Conservation (phyloP, 169 alveolate species). For the Cryptosporidium canis region DNA sequence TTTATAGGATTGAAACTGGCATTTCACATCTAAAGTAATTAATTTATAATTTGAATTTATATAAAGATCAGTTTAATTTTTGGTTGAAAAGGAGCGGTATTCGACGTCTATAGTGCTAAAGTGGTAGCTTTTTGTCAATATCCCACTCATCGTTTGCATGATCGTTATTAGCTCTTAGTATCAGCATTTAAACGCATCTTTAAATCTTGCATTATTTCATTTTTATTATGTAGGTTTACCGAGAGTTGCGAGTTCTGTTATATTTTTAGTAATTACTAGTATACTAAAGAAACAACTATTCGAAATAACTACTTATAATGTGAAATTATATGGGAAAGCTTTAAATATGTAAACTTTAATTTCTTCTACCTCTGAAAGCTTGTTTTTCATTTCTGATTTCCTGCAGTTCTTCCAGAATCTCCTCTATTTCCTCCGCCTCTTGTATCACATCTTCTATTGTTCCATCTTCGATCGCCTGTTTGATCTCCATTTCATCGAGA, state of each 20-base stretch:
- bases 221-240: too few species aligned
- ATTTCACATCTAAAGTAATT: not conserved
- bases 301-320: not conserved
- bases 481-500: slow-evolving; percentile 40
- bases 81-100: not conserved
- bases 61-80: not conserved
- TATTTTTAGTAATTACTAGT: not conserved
- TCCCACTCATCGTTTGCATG: not conserved
- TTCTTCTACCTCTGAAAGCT: slow-evolving; percentile 31
- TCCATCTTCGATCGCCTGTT: slow-evolving; percentile 52
- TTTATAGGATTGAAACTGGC: not conserved
- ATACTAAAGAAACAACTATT: not conserved
- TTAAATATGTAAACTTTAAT: not conserved
- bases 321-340: not conserved
- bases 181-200: not conserved
- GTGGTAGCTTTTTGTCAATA: not conserved
- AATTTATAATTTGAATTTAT: slow-evolving; percentile 2
- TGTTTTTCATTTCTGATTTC: slow-evolving; percentile 15
- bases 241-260: not conserved
- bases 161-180: not conserved
- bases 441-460: slow-evolving; percentile 28
- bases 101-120: not conserved
- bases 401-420: slow-evolving; percentile 19
- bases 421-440: slow-evolving; percentile 64
- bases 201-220: not conserved